Percentiles rank a stretch among this genome's conserved stretches.
Conservation (phyloP, 148 eudicot species). For the Suaeda aralocaspica region DNA sequence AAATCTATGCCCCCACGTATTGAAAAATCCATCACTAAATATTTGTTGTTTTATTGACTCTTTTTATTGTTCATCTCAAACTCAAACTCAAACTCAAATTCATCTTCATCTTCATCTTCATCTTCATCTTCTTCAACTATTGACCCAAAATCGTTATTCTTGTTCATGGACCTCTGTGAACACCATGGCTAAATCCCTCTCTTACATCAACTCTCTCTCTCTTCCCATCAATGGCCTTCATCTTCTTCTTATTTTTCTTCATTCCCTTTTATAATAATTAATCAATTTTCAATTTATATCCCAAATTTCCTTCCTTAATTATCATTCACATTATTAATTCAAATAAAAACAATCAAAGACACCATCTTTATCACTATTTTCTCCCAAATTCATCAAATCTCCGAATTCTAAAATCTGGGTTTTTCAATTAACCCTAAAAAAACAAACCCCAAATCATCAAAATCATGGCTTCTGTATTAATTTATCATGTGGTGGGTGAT, state of each 20-base stretch:
- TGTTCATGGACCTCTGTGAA: constrained; percentile 36
- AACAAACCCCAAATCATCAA: constrained; percentile 20
- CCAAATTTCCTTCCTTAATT: not conserved
- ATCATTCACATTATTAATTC: no score
- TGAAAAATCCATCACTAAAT: not conserved
- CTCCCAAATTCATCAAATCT: not conserved
- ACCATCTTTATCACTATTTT: no score
- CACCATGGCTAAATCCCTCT: constrained; percentile 42
- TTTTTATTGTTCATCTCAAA: not conserved
- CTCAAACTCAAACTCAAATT: not conserved
- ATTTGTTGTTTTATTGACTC: not conserved
- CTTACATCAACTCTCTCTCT: constrained; percentile 29
- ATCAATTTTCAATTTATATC: no score
- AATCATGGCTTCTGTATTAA: constrained; percentile 71
- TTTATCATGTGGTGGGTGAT: constrained; percentile 96
- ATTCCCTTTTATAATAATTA: constrained; percentile 60
- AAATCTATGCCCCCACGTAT: not conserved
- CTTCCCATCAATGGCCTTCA: constrained; percentile 52
- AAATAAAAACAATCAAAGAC: no score
- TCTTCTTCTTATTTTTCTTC: constrained; percentile 69
- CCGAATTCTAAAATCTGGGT: constrained; percentile 12
- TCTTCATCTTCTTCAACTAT: not conserved
- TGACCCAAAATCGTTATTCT: not conserved
- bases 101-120: not conserved
- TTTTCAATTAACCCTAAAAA: not conserved